Conservation (phyloP, 192 early-diverging fungal genomes). For the Coemansia sp. region DNA sequence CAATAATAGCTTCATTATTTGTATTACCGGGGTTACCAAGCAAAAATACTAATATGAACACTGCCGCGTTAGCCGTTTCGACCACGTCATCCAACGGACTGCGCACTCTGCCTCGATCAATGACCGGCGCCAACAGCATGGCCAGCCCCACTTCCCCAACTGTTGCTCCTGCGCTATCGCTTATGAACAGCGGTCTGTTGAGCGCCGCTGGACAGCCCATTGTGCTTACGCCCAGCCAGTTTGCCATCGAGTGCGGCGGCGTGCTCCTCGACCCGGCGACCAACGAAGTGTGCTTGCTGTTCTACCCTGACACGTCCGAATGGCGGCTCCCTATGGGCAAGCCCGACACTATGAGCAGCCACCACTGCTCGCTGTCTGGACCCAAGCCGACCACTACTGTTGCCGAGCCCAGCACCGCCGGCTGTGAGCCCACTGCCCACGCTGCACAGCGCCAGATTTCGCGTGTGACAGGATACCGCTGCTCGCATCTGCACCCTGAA, state of each 20-base stretch:
- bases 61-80: slow-evolving; percentile 7
- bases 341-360: slow-evolving; percentile 21
- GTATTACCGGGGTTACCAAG: background rate
- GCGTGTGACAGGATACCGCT: slow-evolving; percentile 41
- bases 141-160: background rate
- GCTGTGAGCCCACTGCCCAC: slow-evolving; percentile 45
- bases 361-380: background rate
- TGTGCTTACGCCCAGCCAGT: slow-evolving; percentile 39
- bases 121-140: slow-evolving; percentile 10
- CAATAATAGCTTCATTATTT: background rate
- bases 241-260: slow-evolving; percentile 42
- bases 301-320: slow-evolving; percentile 51
- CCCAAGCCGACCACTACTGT: background rate
- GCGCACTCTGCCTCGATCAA: slow-evolving; percentile 1
- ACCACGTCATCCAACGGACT: slow-evolving; percentile 8
- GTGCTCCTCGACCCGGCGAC: slow-evolving; percentile 42
- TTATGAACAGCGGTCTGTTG: background rate
- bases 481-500: slow-evolving; percentile 42
- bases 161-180: background rate
- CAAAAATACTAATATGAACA: background rate
- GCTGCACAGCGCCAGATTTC: slow-evolving; percentile 42
- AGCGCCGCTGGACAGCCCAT: slow-evolving; percentile 6
- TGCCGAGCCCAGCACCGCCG: slow-evolving; percentile 22
- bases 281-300: slow-evolving; percentile 49
- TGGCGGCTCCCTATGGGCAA: slow-evolving; percentile 49